Base-by-base conservation (phyloP, 1,284 basidiomycete species). In the Rhodotorula glutinis region DNA sequence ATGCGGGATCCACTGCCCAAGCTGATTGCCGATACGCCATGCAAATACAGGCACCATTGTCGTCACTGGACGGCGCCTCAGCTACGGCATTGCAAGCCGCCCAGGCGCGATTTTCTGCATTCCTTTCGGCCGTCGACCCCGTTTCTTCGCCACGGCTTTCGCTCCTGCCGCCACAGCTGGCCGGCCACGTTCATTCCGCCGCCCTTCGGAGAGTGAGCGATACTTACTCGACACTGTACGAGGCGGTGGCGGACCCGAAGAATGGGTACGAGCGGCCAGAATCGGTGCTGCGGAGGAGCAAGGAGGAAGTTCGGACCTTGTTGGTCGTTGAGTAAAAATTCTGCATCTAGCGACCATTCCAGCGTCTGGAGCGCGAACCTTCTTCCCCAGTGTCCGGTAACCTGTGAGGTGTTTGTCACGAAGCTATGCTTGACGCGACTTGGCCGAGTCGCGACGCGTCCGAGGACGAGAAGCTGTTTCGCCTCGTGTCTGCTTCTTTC, bases 191-290 rank as follows among this genome's bases (percentile, higher is more conserved):
- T 16, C 92, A 96, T 76, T 86, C 86, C 30, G 84, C 85, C 21
- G 89, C 88, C 1, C 80, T 96, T 64, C 80, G 81, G 46, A 82
- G 86, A 30, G 82, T 95, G 63, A 87, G 85, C 2, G 79, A 79
- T 41, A 85, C 86, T 4, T 96, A 96, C 78, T 82, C 80, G 14
- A 78, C 82, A 69, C 80, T 95, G 2, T 91, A 60, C 41, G 64
- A 70, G 29, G 85, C 86, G 68, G 88, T 95, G 21, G 82, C 85
- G 76, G 86, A 85, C 67, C 84, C 86, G 61, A 83, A 85, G 76
- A 91, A 92, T 70, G 84, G 83, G 75, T 97, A 95, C 77, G 92
- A 96, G 79, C 92, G 92, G 52, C 87, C 87, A 17, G 84, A 87
- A 71, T 94, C 91, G n/a, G 77, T 96, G 69, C 79, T 96, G 51